A percentile compares a stretch with the other conserved stretches of the same genome.
Evolutionary conservation across 1,284 basidiomycete genomes (phyloP).

Genomic region (Pyrrhoderma lamaoense): DNA sequence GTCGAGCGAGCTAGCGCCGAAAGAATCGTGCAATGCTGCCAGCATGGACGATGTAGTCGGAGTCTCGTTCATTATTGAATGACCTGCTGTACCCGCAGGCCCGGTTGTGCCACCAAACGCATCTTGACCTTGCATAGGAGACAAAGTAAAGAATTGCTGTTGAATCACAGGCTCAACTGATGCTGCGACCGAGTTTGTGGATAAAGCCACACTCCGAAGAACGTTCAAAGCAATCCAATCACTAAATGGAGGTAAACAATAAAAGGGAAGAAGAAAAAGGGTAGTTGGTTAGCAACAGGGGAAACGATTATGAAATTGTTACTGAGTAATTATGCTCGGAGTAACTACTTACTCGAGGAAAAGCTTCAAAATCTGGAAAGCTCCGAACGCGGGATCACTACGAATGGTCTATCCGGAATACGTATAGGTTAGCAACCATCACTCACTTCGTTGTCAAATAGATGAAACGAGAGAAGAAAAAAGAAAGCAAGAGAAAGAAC

Average conservation of each 20-base stretch:
- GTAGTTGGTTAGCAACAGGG: slow-evolving; percentile 15
- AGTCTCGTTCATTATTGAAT: slow-evolving; percentile 51
- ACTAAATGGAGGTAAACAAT: slow-evolving; percentile 33
- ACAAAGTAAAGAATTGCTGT: slow-evolving; percentile 73
- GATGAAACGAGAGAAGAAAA: not conserved
- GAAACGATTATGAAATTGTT: not conserved
- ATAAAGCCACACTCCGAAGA: slow-evolving; percentile 74
- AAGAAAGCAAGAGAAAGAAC: slow-evolving; percentile 17
- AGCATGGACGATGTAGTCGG: slow-evolving; percentile 84
- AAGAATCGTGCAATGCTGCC: slow-evolving; percentile 69
- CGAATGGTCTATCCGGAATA: slow-evolving; percentile 60
- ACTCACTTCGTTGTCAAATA: not conserved
- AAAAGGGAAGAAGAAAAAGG: slow-evolving; percentile 21
- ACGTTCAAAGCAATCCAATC: slow-evolving; percentile 89
- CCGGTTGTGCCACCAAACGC: slow-evolving; percentile 51
- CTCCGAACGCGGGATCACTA: slow-evolving; percentile 82
- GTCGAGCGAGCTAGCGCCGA: slow-evolving; percentile 56
- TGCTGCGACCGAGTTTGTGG: slow-evolving; percentile 81
- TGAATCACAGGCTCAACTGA: slow-evolving; percentile 86
- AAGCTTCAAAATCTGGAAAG: slow-evolving; percentile 84
- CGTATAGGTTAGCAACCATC: slow-evolving; percentile 18
- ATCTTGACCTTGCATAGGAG: slow-evolving; percentile 76
- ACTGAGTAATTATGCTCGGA: not conserved
- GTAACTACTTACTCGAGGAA: slow-evolving; percentile 68
- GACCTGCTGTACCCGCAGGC: slow-evolving; percentile 27